These are phyloP conservation scores for Saccharomycopsis sp. DNA, from an alignment of 805 yeast species.

Conservation along the genomic window DNA sequence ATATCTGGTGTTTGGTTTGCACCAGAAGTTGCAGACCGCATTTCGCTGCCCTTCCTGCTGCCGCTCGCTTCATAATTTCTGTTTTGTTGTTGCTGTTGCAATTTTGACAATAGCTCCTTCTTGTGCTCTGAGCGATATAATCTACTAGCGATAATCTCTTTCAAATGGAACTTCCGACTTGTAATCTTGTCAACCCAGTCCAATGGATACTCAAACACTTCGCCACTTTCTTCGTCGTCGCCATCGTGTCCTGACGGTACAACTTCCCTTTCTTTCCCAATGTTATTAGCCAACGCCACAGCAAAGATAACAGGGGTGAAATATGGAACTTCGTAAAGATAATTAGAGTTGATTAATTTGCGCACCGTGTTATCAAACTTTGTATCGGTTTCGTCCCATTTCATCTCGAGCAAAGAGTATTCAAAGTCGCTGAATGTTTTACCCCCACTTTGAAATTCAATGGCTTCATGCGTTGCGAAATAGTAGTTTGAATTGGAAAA, in stretches of 20 bases:
- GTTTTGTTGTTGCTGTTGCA: constrained; percentile 8
- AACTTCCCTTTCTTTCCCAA: not conserved
- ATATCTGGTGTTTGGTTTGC: too few relatives aligned
- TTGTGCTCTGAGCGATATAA: constrained; percentile 8
- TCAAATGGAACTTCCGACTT: constrained; percentile 13
- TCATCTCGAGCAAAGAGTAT: constrained; percentile 5
- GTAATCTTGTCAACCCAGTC: constrained; percentile 15
- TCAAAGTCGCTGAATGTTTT: not conserved
- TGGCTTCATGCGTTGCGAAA: constrained; percentile 3
- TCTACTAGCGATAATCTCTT: constrained; percentile 13
- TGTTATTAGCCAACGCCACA: not conserved
- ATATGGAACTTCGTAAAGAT: constrained; percentile 13
- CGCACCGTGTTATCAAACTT: constrained; percentile 1
- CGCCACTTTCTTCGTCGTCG: not conserved
- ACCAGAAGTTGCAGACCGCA: too few relatives aligned
- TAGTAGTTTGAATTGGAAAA: constrained; percentile 7
- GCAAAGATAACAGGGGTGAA: constrained; percentile 9
- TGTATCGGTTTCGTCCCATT: constrained; percentile 9
- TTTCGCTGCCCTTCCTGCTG: not conserved
- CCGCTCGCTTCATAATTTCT: not conserved
- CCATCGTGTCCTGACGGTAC: not conserved
- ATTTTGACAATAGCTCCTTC: constrained; percentile 8
- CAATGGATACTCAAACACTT: not conserved
- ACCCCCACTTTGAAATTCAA: not conserved
- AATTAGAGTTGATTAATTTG: constrained; percentile 10